phyloP scores from a whole-genome alignment of 1,139 yeast species.

The Kurtzmaniella quercitrusa region DNA sequence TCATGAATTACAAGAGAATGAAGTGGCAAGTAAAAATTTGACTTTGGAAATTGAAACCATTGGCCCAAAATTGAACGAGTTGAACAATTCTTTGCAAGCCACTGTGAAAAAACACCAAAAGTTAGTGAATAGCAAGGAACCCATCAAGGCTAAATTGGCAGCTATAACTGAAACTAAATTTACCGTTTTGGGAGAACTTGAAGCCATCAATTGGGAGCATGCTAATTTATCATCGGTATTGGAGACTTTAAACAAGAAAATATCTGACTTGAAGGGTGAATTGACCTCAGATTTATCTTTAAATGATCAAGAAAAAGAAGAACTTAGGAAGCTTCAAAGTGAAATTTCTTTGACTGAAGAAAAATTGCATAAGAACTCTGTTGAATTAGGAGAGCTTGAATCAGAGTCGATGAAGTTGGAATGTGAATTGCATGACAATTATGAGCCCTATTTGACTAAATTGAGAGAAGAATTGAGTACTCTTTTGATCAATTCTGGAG shows the following conservation, averaged over 20 bases:
- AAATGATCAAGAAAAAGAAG: constrained; percentile 31
- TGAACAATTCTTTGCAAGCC: constrained; percentile 44
- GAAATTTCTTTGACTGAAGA: constrained; percentile 39
- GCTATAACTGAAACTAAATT: constrained; percentile 37
- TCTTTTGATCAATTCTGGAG: background rate
- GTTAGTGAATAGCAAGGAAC: constrained; percentile 38
- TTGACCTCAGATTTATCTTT: constrained; percentile 52
- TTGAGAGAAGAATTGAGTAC: background rate
- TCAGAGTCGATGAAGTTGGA: constrained; percentile 46
- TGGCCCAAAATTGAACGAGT: constrained; percentile 24
- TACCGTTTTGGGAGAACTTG: constrained; percentile 37
- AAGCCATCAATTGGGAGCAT: background rate
- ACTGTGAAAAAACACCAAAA: constrained; percentile 35
- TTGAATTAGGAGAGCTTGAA: constrained; percentile 46
- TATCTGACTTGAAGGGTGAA: constrained; percentile 44
- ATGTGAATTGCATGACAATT: constrained; percentile 56
- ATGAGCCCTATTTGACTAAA: constrained; percentile 27
- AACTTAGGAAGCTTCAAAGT: constrained; percentile 34
- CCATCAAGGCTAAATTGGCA: constrained; percentile 37
- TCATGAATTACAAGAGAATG: constrained; percentile 38
- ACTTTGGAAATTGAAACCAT: constrained; percentile 19
- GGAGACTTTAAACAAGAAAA: constrained; percentile 18
- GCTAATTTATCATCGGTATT: constrained; percentile 18
- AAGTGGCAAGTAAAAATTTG: constrained; percentile 20
- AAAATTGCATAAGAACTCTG: constrained; percentile 38